Conservation (phyloP, 1,284 basidiomycete species). For the Cutaneotrichosporon sp. region DNA sequence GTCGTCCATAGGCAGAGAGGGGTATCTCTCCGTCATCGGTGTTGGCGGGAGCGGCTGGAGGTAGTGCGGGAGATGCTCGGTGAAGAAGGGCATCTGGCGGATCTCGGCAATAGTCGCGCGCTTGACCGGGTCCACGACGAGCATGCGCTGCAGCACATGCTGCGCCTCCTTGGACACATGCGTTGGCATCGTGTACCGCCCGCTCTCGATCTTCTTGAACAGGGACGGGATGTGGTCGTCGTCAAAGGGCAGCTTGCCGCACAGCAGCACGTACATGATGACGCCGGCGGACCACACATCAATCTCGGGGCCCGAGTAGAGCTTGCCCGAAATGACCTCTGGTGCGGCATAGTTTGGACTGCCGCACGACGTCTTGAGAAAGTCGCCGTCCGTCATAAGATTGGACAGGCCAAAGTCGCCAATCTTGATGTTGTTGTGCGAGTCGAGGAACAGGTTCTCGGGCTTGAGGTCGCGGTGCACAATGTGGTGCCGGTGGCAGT, state of each 20-base stretch:
- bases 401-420: constrained; percentile 94
- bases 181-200: constrained; percentile 77
- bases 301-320: constrained; percentile 93
- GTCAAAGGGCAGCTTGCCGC: constrained; percentile 88
- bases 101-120: constrained; percentile 90
- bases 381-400: constrained; percentile 92
- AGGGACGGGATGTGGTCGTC: constrained; percentile 89
- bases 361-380: constrained; percentile 90
- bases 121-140: constrained; percentile 87
- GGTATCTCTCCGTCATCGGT: constrained; percentile 58
- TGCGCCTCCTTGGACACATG: constrained; percentile 75
- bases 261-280: constrained; percentile 93
- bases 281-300: constrained; percentile 98
- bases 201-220: constrained; percentile 90
- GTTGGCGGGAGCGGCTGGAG: constrained; percentile 79
- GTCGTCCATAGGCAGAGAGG: constrained; percentile 48
- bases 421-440: constrained; percentile 73
- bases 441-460: constrained; percentile 69
- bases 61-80: constrained; percentile 78
- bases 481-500: constrained; percentile 90
- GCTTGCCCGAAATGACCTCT: constrained; percentile 87
- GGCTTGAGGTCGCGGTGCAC: constrained; percentile 95
- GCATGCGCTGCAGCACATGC: constrained; percentile 78
- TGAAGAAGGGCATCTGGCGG: constrained; percentile 84
- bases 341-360: constrained; percentile 96